Conservation (phyloP, 768 basidiomycete species). For the Gyrodon lividus region DNA sequence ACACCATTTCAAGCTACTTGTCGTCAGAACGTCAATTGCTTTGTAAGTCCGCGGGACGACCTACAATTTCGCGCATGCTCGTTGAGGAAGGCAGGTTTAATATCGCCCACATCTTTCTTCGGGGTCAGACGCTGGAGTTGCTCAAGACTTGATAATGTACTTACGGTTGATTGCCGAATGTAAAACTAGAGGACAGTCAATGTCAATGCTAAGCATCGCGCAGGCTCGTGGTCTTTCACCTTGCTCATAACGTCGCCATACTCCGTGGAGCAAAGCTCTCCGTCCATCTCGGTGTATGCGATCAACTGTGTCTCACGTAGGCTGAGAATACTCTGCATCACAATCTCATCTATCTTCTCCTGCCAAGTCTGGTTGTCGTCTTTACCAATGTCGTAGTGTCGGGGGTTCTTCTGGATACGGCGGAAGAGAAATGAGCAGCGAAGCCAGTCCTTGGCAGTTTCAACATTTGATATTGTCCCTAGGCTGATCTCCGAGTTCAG, state of each 20-base stretch:
- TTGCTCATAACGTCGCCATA: conserved; percentile 89
- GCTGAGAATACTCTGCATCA: conserved; percentile 60
- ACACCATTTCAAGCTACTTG: conserved; percentile 61
- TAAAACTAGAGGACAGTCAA: conserved; percentile 55
- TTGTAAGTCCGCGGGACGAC: conserved; percentile 14
- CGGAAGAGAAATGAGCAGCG: conserved; percentile 83
- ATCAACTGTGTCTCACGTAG: conserved; percentile 65
- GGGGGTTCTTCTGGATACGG: conserved; percentile 81
- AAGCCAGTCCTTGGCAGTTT: conserved; percentile 80
- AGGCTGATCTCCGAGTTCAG: conserved; percentile 92
- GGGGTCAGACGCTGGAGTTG: background rate
- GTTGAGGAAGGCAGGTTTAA: conserved; percentile 56
- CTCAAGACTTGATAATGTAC: conserved; percentile 6
- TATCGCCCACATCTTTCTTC: conserved; percentile 63
- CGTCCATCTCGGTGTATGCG: conserved; percentile 40
- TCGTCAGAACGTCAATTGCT: conserved; percentile 4
- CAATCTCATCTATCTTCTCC: conserved; percentile 68
- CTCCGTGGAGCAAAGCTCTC: conserved; percentile 60
- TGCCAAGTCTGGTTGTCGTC: conserved; percentile 61
- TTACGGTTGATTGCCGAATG: conserved; percentile 66
- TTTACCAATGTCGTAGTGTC: conserved; percentile 67
- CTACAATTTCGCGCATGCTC: conserved; percentile 66
- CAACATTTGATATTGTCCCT: conserved; percentile 70
- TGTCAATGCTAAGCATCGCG: conserved; percentile 3
- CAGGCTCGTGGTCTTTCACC: conserved; percentile 37